Evolutionary conservation across 2,329 filamentous ascomycete genomes (phyloP).

Genomic region (Trichoderma sp.): DNA sequence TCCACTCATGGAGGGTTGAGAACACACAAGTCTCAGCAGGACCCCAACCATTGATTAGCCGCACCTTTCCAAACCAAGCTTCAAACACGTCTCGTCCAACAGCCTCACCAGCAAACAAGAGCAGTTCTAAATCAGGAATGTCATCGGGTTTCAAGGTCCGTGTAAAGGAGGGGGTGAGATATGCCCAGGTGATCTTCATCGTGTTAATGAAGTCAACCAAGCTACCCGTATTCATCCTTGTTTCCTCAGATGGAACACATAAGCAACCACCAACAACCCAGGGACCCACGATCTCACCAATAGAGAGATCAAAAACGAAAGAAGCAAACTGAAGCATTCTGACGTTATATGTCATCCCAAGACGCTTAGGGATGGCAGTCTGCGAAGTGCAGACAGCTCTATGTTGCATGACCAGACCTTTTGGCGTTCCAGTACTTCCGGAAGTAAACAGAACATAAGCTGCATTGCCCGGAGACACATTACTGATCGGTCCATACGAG

Average conservation of each 20-base stretch:
- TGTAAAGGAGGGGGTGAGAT: conserved; percentile 23
- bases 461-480: conserved; percentile 18
- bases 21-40: conserved; percentile 24
- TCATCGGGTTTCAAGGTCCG: conserved; percentile 19
- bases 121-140: conserved; percentile 19
- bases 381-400: conserved; percentile 17
- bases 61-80: conserved; percentile 19
- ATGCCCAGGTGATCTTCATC: conserved; percentile 9
- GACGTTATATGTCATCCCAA: conserved; percentile 6
- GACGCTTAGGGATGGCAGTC: conserved; percentile 1
- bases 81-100: conserved; percentile 21
- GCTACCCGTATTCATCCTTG: conserved; percentile 8
- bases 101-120: conserved; percentile 23
- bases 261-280: conserved; percentile 21
- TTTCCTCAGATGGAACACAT: conserved; percentile 23
- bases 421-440: conserved; percentile 23
- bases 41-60: conserved; percentile 25
- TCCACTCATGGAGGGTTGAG: conserved; percentile 20
- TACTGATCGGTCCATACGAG: not conserved
- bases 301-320: conserved; percentile 23
- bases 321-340: conserved; percentile 25
- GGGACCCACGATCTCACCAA: conserved; percentile 22
- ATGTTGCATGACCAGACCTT: conserved; percentile 24
- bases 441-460: conserved; percentile 24
- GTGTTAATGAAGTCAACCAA: conserved; percentile 18